Evolutionary conservation across 129 eudicot genomes (phyloP).

Genomic region (Chrysanthemum lavandulifolium): DNA sequence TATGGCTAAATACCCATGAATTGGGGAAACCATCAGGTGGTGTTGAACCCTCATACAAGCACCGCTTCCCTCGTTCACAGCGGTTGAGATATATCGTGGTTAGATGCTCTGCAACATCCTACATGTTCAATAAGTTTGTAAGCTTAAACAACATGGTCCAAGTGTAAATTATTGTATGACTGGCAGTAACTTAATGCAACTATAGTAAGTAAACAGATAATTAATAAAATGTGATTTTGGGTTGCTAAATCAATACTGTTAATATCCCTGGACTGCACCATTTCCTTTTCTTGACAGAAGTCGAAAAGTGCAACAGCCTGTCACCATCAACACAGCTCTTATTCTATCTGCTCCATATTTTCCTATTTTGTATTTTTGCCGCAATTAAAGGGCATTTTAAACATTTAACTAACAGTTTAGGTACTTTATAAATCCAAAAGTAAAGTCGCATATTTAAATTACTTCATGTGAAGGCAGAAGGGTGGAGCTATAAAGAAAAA

Average conservation of each 20-base stretch:
- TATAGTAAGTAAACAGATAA: not conserved
- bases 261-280: not conserved
- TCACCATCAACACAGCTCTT: not conserved
- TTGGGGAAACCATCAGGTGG: constrained; percentile 96
- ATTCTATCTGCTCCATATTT: not conserved
- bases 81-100: constrained; percentile 84
- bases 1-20: constrained; percentile 82
- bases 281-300: not conserved
- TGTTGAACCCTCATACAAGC: constrained; percentile 94
- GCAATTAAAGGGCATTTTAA: not conserved
- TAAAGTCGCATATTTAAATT: not conserved
- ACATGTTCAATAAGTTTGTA: constrained; percentile 19
- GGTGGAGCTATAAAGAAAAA: not conserved
- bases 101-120: constrained; percentile 97
- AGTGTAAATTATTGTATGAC: not conserved
- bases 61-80: constrained; percentile 89
- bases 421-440: not conserved
- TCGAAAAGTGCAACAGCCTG: not conserved
- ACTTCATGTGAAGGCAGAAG: too few relatives aligned
- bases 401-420: not conserved
- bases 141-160: constrained; percentile 1
- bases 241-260: not conserved
- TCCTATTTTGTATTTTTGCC: not conserved
- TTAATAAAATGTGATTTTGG: not conserved
- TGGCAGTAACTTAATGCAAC: not conserved